These are phyloP conservation scores for Hypoxylon sp. DNA, from an alignment of 2,329 filamentous ascomycete genomes.

Conservation along the genomic window DNA sequence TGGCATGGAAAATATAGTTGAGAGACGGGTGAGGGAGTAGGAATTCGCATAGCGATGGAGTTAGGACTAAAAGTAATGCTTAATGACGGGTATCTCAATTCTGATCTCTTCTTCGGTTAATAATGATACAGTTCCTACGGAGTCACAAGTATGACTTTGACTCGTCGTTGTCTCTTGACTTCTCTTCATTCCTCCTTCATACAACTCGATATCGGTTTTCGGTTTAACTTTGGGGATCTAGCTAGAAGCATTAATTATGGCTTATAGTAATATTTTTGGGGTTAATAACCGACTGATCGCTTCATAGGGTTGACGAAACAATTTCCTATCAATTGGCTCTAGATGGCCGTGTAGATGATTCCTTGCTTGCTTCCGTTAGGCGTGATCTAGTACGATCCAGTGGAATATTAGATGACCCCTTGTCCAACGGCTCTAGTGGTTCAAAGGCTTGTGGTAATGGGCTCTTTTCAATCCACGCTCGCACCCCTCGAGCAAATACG, in stretches of 20 bases:
- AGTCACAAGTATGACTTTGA: too few relatives aligned
- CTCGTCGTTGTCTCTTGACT: too few relatives aligned
- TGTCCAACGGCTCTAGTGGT: constrained; percentile 17
- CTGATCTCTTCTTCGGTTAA: background rate
- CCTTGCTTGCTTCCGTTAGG: background rate
- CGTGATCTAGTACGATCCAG: background rate
- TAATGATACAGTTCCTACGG: too few relatives aligned
- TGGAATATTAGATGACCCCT: background rate
- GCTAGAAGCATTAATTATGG: too few relatives aligned
- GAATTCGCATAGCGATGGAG: too few relatives aligned
- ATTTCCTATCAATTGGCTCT: background rate
- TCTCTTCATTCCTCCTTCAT: too few relatives aligned
- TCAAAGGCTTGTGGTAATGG: constrained; percentile 51
- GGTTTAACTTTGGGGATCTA: too few relatives aligned
- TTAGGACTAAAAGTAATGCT: background rate
- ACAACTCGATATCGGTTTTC: too few relatives aligned
- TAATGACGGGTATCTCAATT: constrained; percentile 3
- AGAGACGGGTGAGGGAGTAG: too few relatives aligned
- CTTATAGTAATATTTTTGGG: background rate
- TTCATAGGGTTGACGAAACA: background rate
- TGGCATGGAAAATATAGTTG: too few relatives aligned
- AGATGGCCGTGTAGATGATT: background rate
- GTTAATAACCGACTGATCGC: background rate
- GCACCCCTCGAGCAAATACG: constrained; percentile 57
- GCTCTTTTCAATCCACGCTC: constrained; percentile 55